phyloP scores from a whole-genome alignment of 208 protist genomes.

The Trypanosoma conorhini region DNA sequence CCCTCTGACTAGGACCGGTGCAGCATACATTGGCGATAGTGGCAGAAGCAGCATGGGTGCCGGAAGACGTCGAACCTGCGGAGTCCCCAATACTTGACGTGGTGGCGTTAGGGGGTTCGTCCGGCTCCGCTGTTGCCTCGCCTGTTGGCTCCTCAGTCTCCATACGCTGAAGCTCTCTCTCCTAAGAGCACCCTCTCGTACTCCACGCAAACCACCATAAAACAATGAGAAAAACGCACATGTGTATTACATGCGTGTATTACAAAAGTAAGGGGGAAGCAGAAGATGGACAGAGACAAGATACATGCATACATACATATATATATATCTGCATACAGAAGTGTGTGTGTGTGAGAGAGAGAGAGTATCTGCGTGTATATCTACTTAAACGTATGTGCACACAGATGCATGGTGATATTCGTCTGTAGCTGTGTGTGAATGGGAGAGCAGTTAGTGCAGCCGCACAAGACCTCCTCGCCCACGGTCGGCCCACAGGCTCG shows the following conservation, averaged over 20 bases:
- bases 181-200: neutral
- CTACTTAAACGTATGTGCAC: neutral
- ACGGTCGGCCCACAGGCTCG: no score
- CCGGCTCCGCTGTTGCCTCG: neutral
- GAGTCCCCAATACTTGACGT: neutral
- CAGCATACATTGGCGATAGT: neutral
- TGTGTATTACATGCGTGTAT: neutral
- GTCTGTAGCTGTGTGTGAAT: no score
- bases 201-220: neutral
- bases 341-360: neutral
- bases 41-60: neutral
- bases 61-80: neutral
- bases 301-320: neutral
- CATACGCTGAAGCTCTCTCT: neutral
- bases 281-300: no score
- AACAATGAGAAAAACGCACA: conserved; percentile 2
- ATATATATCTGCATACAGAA: neutral
- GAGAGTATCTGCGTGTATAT: no score
- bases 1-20: neutral
- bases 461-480: no score
- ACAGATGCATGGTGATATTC: neutral
- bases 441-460: no score
- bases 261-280: no score
- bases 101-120: neutral
- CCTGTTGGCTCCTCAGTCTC: neutral